Base-by-base conservation (phyloP, 495 filamentous ascomycete species). In the Letharia lupina region DNA sequence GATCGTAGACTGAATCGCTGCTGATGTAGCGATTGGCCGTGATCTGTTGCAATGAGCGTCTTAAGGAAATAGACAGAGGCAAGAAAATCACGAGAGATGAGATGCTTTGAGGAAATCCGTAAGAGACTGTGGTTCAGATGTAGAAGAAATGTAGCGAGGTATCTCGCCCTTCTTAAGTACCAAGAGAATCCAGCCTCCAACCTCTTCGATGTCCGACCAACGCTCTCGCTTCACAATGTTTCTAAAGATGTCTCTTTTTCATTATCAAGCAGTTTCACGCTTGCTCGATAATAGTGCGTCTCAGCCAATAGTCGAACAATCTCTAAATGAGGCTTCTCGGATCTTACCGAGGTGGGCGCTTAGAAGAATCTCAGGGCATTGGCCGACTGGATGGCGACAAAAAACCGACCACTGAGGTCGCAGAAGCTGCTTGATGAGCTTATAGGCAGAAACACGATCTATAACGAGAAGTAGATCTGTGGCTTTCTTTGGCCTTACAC, bases 291-390 rank as follows among this genome's bases (percentile, higher is more conserved):
- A 50, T 23, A 48, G 28, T 16, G 16, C 48, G 35, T 68, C 62
- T 40, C n/a, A 64, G 57, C 70, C 70, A 72, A 72, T 72, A 59
- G 63, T 61, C 37, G 52, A 13, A 40, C 33, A 60, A 64, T 63
- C 31, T 42, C 41, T 64, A 33, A 61, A n/a, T 72, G 70, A 68
- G 70, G 70, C 70, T 72, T 65, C 60, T 67, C 68, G 68, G 69
- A 39, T 59, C 40, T 28, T 68, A 52, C 68, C 68, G 68, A 66
- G 66, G 33, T 28, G 58, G 63, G 69, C 69, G 69, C 69, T 71
- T 71, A 69, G 20, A 16, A 37, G 23, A 40, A 65, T 12, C 54
- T 56, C 66, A 52, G 56, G 56, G 60, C 63, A 60, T 42, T 7
- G 40, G 44, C 58, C 13, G 45, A 33, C 44, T n/a, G 50, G 37